Conservation (phyloP, 306 rosid genomes). For the Neltuma alba region DNA sequence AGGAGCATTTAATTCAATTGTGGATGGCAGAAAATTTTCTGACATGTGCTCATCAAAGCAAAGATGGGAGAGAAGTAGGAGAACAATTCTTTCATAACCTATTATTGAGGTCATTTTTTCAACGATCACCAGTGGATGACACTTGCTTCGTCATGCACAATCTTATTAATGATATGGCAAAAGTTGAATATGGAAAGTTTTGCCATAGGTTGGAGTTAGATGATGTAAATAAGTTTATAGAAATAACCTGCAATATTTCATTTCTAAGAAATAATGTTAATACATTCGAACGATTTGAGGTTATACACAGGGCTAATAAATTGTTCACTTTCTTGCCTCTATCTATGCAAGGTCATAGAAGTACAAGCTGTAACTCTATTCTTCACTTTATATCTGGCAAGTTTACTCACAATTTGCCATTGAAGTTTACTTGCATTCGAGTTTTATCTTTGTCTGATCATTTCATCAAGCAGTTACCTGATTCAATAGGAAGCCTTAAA, state of each 20-base stretch:
- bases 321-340: neutral
- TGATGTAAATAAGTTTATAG: neutral
- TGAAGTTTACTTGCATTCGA: neutral
- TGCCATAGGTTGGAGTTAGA: too few relatives aligned
- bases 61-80: too few relatives aligned
- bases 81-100: too few relatives aligned
- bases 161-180: too few relatives aligned
- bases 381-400: neutral
- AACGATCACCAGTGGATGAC: too few relatives aligned
- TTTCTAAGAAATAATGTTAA: neutral
- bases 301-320: neutral
- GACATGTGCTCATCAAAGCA: too few relatives aligned
- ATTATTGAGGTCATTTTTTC: too few relatives aligned
- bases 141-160: too few relatives aligned
- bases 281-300: neutral
- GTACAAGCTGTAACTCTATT: neutral
- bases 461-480: neutral
- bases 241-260: slow-evolving; percentile 26
- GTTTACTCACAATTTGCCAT: neutral
- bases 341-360: neutral
- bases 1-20: too few relatives aligned
- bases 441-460: neutral
- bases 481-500: slow-evolving; percentile 17
- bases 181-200: too few relatives aligned
- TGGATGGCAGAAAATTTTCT: too few relatives aligned